Percentiles rank a stretch among this genome's conserved stretches.
phyloP scores from a whole-genome alignment of 2,329 filamentous ascomycete species.

The Fusarium torulosum region DNA sequence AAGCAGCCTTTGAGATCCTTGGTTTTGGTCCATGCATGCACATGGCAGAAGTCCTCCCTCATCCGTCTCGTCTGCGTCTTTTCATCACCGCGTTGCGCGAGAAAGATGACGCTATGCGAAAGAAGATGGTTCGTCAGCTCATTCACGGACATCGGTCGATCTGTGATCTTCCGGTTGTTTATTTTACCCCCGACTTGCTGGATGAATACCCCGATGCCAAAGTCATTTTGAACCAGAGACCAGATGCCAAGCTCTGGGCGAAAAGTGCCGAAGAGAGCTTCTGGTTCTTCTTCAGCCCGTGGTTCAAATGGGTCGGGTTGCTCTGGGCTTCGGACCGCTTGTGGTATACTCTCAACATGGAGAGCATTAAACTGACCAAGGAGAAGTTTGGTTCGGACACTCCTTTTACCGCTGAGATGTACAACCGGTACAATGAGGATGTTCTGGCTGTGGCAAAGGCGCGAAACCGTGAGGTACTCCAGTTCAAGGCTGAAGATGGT shows the following conservation, averaged over 20 bases:
- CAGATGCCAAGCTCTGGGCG: slow-evolving; percentile 46
- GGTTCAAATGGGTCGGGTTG: slow-evolving; percentile 45
- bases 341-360: slow-evolving; percentile 45
- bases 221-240: slow-evolving; percentile 52
- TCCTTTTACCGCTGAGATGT: slow-evolving; percentile 2
- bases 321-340: slow-evolving; percentile 49
- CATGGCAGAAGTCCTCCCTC: slow-evolving; percentile 50
- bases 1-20: slow-evolving; percentile 51
- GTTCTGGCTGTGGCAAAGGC: slow-evolving; percentile 49
- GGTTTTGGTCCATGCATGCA: slow-evolving; percentile 52
- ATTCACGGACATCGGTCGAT: slow-evolving; percentile 50
- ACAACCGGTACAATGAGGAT: slow-evolving; percentile 37
- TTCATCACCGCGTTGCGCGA: slow-evolving; percentile 49
- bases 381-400: not conserved
- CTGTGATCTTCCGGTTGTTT: slow-evolving; percentile 50
- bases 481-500: slow-evolving; percentile 53
- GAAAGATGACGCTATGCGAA: slow-evolving; percentile 43
- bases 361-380: not conserved
- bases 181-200: slow-evolving; percentile 55
- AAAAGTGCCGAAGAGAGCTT: slow-evolving; percentile 46
- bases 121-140: slow-evolving; percentile 49
- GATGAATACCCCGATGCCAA: slow-evolving; percentile 54
- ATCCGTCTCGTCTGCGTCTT: slow-evolving; percentile 42
- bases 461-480: slow-evolving; percentile 45
- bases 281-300: slow-evolving; percentile 47